Evolutionary conservation across 192 early-diverging fungal genomes (phyloP), one percentile per base, ranked within the genome.

Genomic region (Backusella parvicylindrica): DNA sequence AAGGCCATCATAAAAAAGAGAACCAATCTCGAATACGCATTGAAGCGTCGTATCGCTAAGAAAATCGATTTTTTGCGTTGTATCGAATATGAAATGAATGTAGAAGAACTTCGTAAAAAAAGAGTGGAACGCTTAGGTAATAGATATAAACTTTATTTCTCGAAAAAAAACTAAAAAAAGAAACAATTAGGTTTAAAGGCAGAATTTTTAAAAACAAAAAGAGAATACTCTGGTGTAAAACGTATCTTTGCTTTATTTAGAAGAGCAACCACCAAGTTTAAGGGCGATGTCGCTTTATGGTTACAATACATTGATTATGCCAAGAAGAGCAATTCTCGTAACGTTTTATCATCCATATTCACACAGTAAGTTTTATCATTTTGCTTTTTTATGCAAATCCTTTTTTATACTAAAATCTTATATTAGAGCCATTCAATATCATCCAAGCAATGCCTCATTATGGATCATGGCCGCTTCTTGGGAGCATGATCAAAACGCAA

Each of bases 41-140:
- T 98, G 37, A 91, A 94, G 75, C 86, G 96, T 28, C 91, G 94
- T 74, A 91, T 93, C 13, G 80, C 84, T 6, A 83, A 87, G 32
- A 86, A 92, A 63, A 83, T 87, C 12, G 95, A 98, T 67, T 99
- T 89, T 81, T 85, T 99, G 33, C 90, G 94, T 26, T 96, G 96
- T 84, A 96, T 98, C 75, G 94, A 95, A 71, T 99, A 96, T 84
- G 98, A 99, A 78, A 93, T 91, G 83, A 96, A 95, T 81, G 85
- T 98, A 67, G 95, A 98, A 60, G 78, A 86, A 32, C 81, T 98
- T 60, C 88, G 97, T 30, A 86, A 84, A 76, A 92, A 93, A 77
- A 87, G 97, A 35, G 92, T 93, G 73, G 74, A 81, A 28, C 87
- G 95, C 3, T 43, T 70, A 89, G 77, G 68, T 72, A 65, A 67